These are phyloP conservation scores for Alternaria rosae DNA, from an alignment of 2,329 filamentous ascomycete genomes.

Conservation along the genomic window DNA sequence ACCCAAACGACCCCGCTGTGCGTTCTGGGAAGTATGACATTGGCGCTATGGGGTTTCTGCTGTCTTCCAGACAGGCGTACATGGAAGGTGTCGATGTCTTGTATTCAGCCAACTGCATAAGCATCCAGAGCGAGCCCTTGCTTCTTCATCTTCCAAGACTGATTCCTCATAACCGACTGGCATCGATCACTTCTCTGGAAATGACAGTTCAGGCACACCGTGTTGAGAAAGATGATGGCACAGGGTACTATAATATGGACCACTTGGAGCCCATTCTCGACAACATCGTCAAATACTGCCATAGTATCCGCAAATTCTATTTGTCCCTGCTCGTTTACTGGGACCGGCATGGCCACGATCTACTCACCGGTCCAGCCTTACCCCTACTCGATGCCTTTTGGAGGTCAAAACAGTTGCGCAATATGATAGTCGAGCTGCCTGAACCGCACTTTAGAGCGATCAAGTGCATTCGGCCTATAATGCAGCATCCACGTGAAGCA, in stretches of 20 bases:
- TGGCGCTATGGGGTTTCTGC: slow-evolving; percentile 17
- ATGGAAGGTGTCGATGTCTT: slow-evolving; percentile 18
- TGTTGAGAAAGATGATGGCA: not conserved
- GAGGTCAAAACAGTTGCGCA: slow-evolving; percentile 7
- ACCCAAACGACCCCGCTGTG: not conserved
- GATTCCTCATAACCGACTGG: slow-evolving; percentile 11
- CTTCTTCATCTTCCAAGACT: slow-evolving; percentile 16
- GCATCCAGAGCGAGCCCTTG: slow-evolving; percentile 10
- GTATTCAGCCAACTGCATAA: slow-evolving; percentile 15
- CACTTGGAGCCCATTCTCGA: slow-evolving; percentile 14
- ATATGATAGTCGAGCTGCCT: slow-evolving; percentile 14
- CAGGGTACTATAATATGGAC: not conserved
- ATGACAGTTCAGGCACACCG: not conserved
- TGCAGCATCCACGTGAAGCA: not conserved
- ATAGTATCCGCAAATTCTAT: slow-evolving; percentile 2
- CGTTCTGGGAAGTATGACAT: not conserved
- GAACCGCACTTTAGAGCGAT: not conserved
- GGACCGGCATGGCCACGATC: not conserved
- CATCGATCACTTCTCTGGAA: slow-evolving; percentile 9
- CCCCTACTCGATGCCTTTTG: slow-evolving; percentile 8
- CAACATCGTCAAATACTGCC: slow-evolving; percentile 11
- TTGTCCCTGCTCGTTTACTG: not conserved
- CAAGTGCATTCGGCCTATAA: not conserved
- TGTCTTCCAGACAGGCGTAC: slow-evolving; percentile 21
- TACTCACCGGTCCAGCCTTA: slow-evolving; percentile 5